Percentiles rank a stretch among this genome's conserved stretches.
Conservation (phyloP, 352 stramenopile species). For the Albugo laibachii region DNA sequence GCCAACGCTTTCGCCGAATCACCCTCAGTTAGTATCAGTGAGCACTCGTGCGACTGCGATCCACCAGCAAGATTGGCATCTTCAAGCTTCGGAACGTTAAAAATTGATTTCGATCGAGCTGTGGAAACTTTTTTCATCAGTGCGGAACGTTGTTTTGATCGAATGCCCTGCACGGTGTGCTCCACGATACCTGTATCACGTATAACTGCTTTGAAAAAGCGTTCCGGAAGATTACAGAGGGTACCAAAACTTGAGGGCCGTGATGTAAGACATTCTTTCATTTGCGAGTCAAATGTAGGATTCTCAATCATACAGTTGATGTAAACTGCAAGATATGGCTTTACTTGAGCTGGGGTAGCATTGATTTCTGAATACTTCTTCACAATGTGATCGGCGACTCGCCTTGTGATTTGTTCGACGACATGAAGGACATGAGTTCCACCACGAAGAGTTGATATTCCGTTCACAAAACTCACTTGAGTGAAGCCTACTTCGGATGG, state of each 20-base stretch:
- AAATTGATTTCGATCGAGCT: conserved; percentile 32
- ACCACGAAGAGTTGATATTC: conserved; percentile 93
- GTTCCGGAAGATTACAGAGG: conserved; percentile 83
- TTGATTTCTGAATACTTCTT: conserved; percentile 90
- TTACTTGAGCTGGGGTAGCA: conserved; percentile 88
- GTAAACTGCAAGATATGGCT: conserved; percentile 95
- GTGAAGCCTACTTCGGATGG: conserved; percentile 83
- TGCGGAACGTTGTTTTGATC: conserved; percentile 87
- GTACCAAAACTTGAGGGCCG: conserved; percentile 71
- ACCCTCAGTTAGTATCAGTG: conserved; percentile 98
- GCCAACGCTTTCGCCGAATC: conserved; percentile 98
- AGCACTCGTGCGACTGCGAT: conserved; percentile 78
- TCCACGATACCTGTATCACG: conserved; percentile 92
- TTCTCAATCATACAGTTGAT: conserved; percentile 98
- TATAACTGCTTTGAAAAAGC: conserved; percentile 88
- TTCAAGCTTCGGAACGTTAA: conserved; percentile 96
- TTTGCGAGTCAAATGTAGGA: conserved; percentile 98
- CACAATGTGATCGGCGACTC: conserved; percentile 88
- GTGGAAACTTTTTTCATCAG: conserved; percentile 81
- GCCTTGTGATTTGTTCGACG: conserved; percentile 52
- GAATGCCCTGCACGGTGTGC: conserved; percentile 78
- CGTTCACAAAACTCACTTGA: conserved; percentile 99
- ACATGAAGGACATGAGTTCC: conserved; percentile 91
- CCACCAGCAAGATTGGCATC: conserved; percentile 96
- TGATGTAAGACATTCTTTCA: conserved; percentile 98